These are phyloP conservation scores for Hordeum vulgare DNA, from an alignment of 176 grass and related monocot species.

Conservation along the genomic window MorexV3_pseudomolecules_assembly NC_058522.1:551090221-551090720, in stretches of 20 bases:
- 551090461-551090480: conserved; percentile 97
- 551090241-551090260: neutral
- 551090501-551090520: neutral
- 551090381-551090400: conserved; percentile 43
- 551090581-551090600: too few species aligned
- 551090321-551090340: conserved; percentile 21
- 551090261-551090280: neutral
- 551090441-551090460: conserved; percentile 88
- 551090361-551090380: neutral
- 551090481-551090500: conserved; percentile 12
- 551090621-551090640: too few species aligned
- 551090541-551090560: neutral
- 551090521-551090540: neutral
- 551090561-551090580: neutral
- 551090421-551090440: conserved; percentile 93
- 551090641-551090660: too few species aligned
- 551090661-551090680: neutral
- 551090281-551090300: neutral
- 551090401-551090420: conserved; percentile 57
- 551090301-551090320: neutral
- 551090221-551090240: neutral
- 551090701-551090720: neutral
- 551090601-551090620: too few species aligned
- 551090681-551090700: neutral
- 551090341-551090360: conserved; percentile 22